A percentile compares a stretch with the other conserved stretches of the same genome.
Conservation (phyloP, 73 alveolate genomes). For the Tetrahymena thermophila region DNA sequence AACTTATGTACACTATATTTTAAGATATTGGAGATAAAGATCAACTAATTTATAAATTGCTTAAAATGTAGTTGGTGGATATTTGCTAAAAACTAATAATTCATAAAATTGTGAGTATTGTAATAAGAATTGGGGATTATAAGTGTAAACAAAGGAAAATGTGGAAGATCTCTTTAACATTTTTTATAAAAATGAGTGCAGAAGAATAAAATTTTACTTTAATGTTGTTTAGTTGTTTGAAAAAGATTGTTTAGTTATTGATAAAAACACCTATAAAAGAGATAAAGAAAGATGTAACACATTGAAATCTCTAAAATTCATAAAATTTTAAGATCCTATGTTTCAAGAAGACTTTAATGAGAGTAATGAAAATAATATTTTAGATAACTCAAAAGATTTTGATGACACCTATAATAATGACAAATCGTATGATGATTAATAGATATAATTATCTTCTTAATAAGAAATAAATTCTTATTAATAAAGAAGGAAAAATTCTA, state of each 20-base stretch:
- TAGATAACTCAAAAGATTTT: background rate
- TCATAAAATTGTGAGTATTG: background rate
- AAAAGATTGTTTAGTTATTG: background rate
- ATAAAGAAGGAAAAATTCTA: background rate
- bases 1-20: background rate
- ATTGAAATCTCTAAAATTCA: too few species aligned
- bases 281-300: background rate
- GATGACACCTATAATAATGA: too few species aligned
- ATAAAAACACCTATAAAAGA: background rate
- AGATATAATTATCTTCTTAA: background rate
- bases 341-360: background rate
- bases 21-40: background rate
- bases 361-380: background rate
- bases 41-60: background rate
- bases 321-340: background rate
- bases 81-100: background rate
- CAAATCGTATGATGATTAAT: too few species aligned
- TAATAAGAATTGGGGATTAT: background rate
- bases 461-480: background rate
- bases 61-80: background rate
- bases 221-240: background rate
- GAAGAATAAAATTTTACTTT: background rate
- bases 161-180: background rate
- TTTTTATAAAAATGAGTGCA: background rate
- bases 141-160: background rate